Conservation (phyloP, 805 yeast genomes). For the Nadsonia fulvescens region DNA sequence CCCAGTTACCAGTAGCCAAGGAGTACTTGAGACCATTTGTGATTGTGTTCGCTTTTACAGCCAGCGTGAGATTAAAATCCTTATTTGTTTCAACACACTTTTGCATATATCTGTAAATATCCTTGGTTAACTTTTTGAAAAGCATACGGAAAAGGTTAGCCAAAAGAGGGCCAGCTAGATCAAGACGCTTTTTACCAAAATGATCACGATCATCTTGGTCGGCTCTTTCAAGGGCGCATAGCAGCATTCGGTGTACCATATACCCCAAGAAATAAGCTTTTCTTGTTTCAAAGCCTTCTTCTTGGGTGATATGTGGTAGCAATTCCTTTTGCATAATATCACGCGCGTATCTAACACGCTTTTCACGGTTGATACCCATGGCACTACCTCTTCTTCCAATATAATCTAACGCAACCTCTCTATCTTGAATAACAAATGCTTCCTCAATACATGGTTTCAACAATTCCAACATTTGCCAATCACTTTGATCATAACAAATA, state of each 20-base stretch:
- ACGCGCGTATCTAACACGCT: slow-evolving; percentile 94
- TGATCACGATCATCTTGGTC: slow-evolving; percentile 99
- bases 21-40: slow-evolving; percentile 96
- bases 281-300: slow-evolving; percentile 90
- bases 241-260: slow-evolving; percentile 86
- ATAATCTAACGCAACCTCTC: slow-evolving; percentile 93
- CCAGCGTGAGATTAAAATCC: slow-evolving; percentile 89
- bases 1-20: slow-evolving; percentile 99
- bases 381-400: slow-evolving; percentile 98
- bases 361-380: slow-evolving; percentile 87
- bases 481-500: slow-evolving; percentile 91
- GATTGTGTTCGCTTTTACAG: slow-evolving; percentile 91
- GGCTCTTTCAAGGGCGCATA: slow-evolving; percentile 92
- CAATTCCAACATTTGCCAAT: slow-evolving; percentile 99
- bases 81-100: slow-evolving; percentile 96
- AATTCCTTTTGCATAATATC: slow-evolving; percentile 93
- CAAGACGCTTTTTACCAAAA: slow-evolving; percentile 95
- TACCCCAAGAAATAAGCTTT: slow-evolving; percentile 95
- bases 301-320: slow-evolving; percentile 92
- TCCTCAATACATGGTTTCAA: slow-evolving; percentile 98
- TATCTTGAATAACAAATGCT: slow-evolving; percentile 94
- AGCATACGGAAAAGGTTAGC: slow-evolving; percentile 90
- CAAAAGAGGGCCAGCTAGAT: slow-evolving; percentile 93
- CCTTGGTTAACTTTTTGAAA: slow-evolving; percentile 88
- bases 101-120: slow-evolving; percentile 95